Evolutionary conservation across 164 flowering plant genomes (phyloP).

Genomic region (Litsea cubeba): DNA sequence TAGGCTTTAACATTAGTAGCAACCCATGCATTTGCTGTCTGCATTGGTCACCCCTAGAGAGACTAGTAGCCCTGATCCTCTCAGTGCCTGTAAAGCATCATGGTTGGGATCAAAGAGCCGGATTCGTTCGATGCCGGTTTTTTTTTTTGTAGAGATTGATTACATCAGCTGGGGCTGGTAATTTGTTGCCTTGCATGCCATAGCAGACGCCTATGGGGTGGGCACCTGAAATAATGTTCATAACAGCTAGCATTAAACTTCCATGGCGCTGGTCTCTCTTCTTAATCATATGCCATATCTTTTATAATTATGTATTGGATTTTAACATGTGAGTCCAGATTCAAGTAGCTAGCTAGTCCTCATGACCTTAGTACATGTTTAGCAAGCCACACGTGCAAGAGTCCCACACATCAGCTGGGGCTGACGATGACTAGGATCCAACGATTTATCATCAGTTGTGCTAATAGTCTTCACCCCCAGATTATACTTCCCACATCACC

Average conservation of each 20-base stretch:
- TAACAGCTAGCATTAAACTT: not conserved
- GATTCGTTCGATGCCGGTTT: conserved; percentile 6
- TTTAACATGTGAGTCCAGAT: too few relatives aligned
- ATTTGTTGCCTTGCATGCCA: conserved; percentile 9
- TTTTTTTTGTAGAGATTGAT: conserved; percentile 3
- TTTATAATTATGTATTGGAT: too few relatives aligned
- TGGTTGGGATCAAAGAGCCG: conserved; percentile 19
- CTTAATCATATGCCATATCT: too few relatives aligned
- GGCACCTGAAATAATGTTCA: conserved; percentile 6
- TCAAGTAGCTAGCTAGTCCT: too few relatives aligned
- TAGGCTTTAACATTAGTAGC: conserved; percentile 3
- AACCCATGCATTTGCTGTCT: conserved; percentile 18
- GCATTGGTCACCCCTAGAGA: conserved; percentile 7
- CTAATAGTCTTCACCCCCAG: too few relatives aligned
- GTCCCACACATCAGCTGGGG: too few relatives aligned
- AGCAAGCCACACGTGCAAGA: too few relatives aligned
- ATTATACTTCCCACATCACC: too few relatives aligned
- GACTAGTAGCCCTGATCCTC: conserved; percentile 12
- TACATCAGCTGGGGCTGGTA: conserved; percentile 9
- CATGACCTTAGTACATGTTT: too few relatives aligned
- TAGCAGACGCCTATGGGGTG: conserved; percentile 16
- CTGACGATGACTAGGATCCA: too few relatives aligned
- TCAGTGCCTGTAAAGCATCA: conserved; percentile 8
- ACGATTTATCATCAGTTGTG: too few relatives aligned
- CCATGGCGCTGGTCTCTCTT: not conserved